These are phyloP conservation scores for Melastoma candidum DNA, from an alignment of 441 rosid genomes.

Conservation along the genomic window DNA sequence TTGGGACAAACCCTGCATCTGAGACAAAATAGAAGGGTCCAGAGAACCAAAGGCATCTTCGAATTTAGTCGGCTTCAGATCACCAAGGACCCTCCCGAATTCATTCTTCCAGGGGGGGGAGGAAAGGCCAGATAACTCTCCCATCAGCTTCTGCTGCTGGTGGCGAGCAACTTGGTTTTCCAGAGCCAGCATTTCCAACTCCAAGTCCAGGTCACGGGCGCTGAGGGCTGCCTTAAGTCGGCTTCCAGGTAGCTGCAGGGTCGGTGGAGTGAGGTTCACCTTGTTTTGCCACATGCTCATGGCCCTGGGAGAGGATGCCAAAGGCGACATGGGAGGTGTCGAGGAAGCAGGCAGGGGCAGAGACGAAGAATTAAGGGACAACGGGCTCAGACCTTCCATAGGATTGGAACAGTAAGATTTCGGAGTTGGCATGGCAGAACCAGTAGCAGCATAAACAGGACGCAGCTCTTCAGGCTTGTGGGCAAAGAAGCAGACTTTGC, in stretches of 20 bases:
- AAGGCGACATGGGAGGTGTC: slow-evolving; percentile 70
- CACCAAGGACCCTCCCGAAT: slow-evolving; percentile 30
- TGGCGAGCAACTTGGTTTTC: slow-evolving; percentile 17
- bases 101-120: slow-evolving; percentile 44
- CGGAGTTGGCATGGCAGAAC: slow-evolving; percentile 89
- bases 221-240: slow-evolving; percentile 62
- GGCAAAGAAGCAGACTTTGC: slow-evolving; percentile 96
- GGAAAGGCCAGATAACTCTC: slow-evolving; percentile 47
- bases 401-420: slow-evolving; percentile 38
- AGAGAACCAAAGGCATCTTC: slow-evolving; percentile 59
- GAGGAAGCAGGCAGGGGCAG: slow-evolving; percentile 40
- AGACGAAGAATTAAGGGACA: slow-evolving; percentile 43
- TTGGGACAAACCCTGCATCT: slow-evolving; percentile 26
- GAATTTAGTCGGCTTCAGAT: slow-evolving; percentile 44
- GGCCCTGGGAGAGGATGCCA: slow-evolving; percentile 63
- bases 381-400: slow-evolving; percentile 42
- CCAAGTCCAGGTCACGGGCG: slow-evolving; percentile 66
- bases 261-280: slow-evolving; percentile 52
- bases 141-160: slow-evolving; percentile 31
- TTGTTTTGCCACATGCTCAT: slow-evolving; percentile 71
- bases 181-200: slow-evolving; percentile 47
- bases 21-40: slow-evolving; percentile 48
- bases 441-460: slow-evolving; percentile 80
- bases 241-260: slow-evolving; percentile 76
- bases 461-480: slow-evolving; percentile 76